Evolutionary conservation across 1,139 yeast species (phyloP), one percentile per base, ranked within the genome.

Genomic region (Pichia sp.): DNA sequence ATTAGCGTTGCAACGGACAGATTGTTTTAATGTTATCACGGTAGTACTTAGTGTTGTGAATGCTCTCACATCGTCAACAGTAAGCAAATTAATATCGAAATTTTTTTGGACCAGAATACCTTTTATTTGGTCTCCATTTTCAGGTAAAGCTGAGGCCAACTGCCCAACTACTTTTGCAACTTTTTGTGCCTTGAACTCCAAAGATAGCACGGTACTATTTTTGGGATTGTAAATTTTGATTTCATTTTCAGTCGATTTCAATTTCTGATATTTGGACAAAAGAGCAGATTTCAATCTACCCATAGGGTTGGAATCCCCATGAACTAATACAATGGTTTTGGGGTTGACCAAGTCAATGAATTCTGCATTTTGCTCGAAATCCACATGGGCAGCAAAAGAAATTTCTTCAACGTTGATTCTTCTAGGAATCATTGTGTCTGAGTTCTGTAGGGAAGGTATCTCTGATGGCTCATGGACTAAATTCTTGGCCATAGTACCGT

Each of bases 251-350:
- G 97, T 89, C 8, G 90, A 91, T 65, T 86, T 90, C 49, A 88
- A 75, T 46, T 82, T 79, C 7, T 91, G 78, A 63, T 91, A 95
- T 67, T 90, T 90, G 54, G 96, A 88, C 61, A 90, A 73, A 44
- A 93, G 73, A 0, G 99, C 99, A 25, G 96, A 87, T 67, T 93
- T 93, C 51, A 93, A 73, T 66, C 99, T 82, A 53, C 98, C 99
- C 99, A 93, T 93, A 28, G 96, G 97, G 60, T 88, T 90, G 2
- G 95, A 83, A 66, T 93, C 99, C n/a, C 99, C 99, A 67, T 93
- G 99, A 1, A 93, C 99, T 54, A 93, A 75, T 55, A 93, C 89
- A 51, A 86, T 85, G 54, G 86, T 83, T 57, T 80, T 79, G 0
- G 99, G 96, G 55, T 86, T 85, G 5, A 93, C 89, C 56, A 83